Percentiles rank a stretch among this genome's conserved stretches.
Conservation (phyloP, 2,329 filamentous ascomycete genomes). For the Lecanicillium sp. region DNA sequence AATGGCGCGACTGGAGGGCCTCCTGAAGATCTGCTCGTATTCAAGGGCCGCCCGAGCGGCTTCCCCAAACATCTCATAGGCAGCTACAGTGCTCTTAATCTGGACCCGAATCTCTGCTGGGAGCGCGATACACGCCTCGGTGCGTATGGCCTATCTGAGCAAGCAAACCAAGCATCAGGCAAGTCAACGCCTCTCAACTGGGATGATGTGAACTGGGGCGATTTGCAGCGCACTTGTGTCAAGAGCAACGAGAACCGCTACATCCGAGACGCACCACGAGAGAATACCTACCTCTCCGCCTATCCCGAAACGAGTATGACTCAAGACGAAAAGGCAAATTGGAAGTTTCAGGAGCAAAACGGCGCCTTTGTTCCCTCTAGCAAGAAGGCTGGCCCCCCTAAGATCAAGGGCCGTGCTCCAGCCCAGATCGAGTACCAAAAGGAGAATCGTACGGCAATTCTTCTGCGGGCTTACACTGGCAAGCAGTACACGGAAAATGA, state of each 20-base stretch:
- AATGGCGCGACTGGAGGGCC: conserved; percentile 54
- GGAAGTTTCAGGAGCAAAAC: neutral
- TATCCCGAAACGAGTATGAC: conserved; percentile 27
- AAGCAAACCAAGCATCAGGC: conserved; percentile 36
- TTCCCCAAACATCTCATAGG: conserved; percentile 58
- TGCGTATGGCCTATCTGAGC: conserved; percentile 50
- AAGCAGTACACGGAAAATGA: conserved; percentile 74
- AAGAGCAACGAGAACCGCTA: conserved; percentile 60
- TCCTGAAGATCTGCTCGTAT: conserved; percentile 55
- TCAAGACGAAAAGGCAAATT: conserved; percentile 7
- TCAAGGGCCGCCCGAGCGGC: conserved; percentile 49
- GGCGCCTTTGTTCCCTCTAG: conserved; percentile 9
- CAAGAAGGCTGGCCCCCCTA: conserved; percentile 4
- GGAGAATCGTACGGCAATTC: conserved; percentile 58
- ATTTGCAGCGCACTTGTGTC: conserved; percentile 59
- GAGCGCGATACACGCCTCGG: conserved; percentile 64
- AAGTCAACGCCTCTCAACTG: conserved; percentile 41
- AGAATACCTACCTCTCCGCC: conserved; percentile 35
- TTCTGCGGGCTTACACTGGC: conserved; percentile 69
- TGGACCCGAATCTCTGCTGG: conserved; percentile 58
- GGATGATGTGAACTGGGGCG: conserved; percentile 61
- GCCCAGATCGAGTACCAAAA: conserved; percentile 14
- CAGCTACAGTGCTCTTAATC: conserved; percentile 49
- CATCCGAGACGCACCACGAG: conserved; percentile 29
- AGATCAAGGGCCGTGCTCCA: conserved; percentile 11